A percentile compares a stretch with the other conserved stretches of the same genome.
phyloP scores from a whole-genome alignment of 768 basidiomycete species.

The Boletus reticuloceps region DNA sequence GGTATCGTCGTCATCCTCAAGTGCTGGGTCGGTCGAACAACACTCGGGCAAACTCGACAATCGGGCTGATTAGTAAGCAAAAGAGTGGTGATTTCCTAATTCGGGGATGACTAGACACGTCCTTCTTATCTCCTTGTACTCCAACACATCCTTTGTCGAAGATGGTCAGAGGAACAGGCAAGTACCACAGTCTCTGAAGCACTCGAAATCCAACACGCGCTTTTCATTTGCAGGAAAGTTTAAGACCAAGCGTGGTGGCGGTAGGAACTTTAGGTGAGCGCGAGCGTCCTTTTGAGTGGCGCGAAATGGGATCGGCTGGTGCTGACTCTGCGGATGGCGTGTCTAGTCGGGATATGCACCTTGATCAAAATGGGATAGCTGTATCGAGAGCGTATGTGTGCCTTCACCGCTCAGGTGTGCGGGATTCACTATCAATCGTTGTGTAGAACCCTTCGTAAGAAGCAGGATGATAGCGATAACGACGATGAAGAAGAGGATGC shows the following conservation, averaged over 20 bases:
- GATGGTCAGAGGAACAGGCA: conserved; percentile 35
- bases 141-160: neutral
- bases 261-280: conserved; percentile 74
- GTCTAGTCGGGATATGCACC: conserved; percentile 54
- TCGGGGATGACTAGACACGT: neutral
- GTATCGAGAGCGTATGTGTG: conserved; percentile 44
- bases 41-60: conserved; percentile 7
- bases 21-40: neutral
- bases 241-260: conserved; percentile 87
- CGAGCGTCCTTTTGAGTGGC: neutral
- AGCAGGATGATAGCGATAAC: conserved; percentile 38
- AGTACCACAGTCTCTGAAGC: neutral
- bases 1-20: conserved; percentile 79
- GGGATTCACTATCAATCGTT: conserved; percentile 6
- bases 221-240: conserved; percentile 55
- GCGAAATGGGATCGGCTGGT: conserved; percentile 7
- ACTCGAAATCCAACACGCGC: neutral
- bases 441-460: conserved; percentile 22
- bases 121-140: neutral
- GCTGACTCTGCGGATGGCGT: conserved; percentile 2
- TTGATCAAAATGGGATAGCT: conserved; percentile 58
- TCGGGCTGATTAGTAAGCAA: conserved; percentile 17
- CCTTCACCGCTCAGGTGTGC: conserved; percentile 10
- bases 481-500: conserved; percentile 35
- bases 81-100: neutral